Conservation (phyloP, 345 rosid species). For the Camelina sativa region DNA sequence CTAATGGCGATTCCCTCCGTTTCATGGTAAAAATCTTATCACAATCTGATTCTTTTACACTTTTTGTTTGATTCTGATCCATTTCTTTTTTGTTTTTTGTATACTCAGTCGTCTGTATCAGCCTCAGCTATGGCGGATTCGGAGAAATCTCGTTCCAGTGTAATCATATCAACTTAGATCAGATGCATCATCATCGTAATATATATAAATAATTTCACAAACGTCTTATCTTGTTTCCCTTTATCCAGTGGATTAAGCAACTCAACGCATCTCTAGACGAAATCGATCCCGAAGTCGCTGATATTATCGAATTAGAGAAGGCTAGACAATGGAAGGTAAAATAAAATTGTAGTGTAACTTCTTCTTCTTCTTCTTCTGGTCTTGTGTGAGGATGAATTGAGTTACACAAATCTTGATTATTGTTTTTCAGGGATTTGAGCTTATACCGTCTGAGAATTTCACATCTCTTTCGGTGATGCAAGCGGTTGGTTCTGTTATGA, state of each 20-base stretch:
- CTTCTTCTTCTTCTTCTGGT: too few relatives aligned
- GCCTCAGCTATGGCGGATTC: conserved; percentile 53
- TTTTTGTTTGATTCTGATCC: conserved; percentile 25
- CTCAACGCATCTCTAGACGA: conserved; percentile 80
- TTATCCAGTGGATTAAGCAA: conserved; percentile 81
- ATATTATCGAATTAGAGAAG: conserved; percentile 92
- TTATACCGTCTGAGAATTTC: conserved; percentile 95
- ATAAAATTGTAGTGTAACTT: too few relatives aligned
- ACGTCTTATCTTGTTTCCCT: conserved; percentile 2
- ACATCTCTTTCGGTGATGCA: conserved; percentile 93
- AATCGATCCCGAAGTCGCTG: conserved; percentile 85
- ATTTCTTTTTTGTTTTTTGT: background rate
- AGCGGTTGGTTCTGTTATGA: conserved; percentile 98
- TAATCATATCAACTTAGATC: conserved; percentile 28
- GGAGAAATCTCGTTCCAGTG: conserved; percentile 67
- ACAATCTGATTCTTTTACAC: background rate
- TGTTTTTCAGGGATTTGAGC: conserved; percentile 75
- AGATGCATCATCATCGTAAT: background rate
- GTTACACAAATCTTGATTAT: background rate
- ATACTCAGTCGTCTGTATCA: conserved; percentile 70
- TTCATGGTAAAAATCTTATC: conserved; percentile 45
- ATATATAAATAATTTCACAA: background rate
- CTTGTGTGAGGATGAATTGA: too few relatives aligned
- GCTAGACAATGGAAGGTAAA: conserved; percentile 99
- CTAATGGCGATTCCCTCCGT: conserved; percentile 53